Base-by-base conservation (phyloP, 2,329 filamentous ascomycete genomes). In the Mollisiaceae sp. region DNA sequence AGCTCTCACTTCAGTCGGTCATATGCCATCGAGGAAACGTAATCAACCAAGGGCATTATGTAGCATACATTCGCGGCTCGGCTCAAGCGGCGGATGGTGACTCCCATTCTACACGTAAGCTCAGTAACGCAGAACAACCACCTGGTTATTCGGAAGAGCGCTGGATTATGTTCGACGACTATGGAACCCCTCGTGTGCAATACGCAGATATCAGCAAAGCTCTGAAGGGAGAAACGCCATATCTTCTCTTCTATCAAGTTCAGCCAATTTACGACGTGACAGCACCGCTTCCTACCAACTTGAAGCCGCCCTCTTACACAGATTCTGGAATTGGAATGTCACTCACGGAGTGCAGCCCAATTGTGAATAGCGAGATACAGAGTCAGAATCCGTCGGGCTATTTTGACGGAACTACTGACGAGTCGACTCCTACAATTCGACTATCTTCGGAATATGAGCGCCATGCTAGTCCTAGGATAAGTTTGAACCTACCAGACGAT, bases 171-270 rank as follows among this genome's bases (percentile, higher is more conserved):
- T 97, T 97, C 72, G 95, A 99, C 75, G 95, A 99, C 76, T 82
- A 98, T n/a, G 77, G 77, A 0, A 81, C 87, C 81, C 85, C 41
- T 84, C 87, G 94, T 32, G 90, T 98, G 2, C 84, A 83, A 0
- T 84, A 90, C 62, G 89, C 97, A 87, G 90, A 97, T 68, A 86
- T 89, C 71, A 89, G 91, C 67, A 80, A 90, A 70, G 90, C 92
- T 0, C 80, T 98, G 59, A 54, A 54, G 18, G 85, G 90, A n/a
- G 94, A 97, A 77, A 96, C 93, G 77, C 94, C 95, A 0, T 98
- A 98, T 76, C 85, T 98, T 8, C 82, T 99, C 0, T 98, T 98
- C 78, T 99, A 97, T 75, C 94, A 97, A 77, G 92, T 98, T 47
- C 86, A 96, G 36, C 94, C 94, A 0, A 93, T 96, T 73, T 87